Base-by-base conservation (phyloP, 2,329 filamentous ascomycete genomes). In the Penicillium sclerotigenum region DNA sequence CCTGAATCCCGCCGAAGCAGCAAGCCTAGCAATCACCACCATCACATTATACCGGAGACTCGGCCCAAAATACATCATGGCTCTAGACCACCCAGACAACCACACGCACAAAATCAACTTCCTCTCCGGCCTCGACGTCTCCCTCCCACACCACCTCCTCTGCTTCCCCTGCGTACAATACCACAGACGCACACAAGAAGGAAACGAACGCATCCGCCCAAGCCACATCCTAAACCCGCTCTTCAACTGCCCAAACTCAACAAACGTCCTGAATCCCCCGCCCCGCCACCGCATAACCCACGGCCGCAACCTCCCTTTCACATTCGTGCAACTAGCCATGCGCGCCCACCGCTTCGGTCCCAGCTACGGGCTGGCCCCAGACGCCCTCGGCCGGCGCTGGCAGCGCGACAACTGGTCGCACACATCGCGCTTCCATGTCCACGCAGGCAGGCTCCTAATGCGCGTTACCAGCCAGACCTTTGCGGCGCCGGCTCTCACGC, bases 141-240 rank as follows among this genome's bases (percentile, higher is more conserved):
- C 75, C 16, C 71, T 83, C 18, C 83, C 83, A 3, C 73, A 77
- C 34, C 81, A 86, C 62, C 75, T 87, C 7, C 77, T 86, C 52
- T 87, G 84, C 68, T 83, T 84, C 64, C 77, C 79, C 5, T 87
- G 84, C 65, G 77, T 71, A 14, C 73, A 70, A 53, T 86, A 81
- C 68, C 84, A 87, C 65, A 68, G 75, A 5, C 79, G 84, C 41
- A 80, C 75, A 1, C 74, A 80, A 49, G 76, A 77, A 34, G 83
- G 83, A 18, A 60, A 75, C 33, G 84, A 87, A 64, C 76, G 74
- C 11, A 68, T 86, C 14, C 80, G 81, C 61, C 79, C 81, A 2
- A 75, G 80, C 28, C 77, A 79, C 43, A 74, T 84, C 14, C 65
- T 81, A 22, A 85, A 85, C 58, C 83, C 82, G 1, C 66, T 86